phyloP scores from a whole-genome alignment of 495 filamentous ascomycete genomes.

The Neurospora sp. region DNA sequence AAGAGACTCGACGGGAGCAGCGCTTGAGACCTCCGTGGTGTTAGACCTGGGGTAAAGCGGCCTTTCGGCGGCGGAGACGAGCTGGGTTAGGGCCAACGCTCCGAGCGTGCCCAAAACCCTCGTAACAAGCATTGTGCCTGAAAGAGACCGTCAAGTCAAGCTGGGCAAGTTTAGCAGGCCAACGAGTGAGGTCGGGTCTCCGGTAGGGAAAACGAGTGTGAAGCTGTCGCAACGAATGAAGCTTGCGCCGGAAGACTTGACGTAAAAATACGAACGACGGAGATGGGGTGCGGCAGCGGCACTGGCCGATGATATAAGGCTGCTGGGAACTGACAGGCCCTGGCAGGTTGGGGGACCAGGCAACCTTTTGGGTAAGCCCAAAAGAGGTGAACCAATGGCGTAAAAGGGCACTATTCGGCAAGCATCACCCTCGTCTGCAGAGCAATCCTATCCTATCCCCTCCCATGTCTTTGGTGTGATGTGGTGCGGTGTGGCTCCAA shows the following conservation, averaged over 20 bases:
- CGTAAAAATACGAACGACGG: conserved; percentile 2
- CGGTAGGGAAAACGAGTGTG: conserved; percentile 11
- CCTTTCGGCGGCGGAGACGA: conserved; percentile 7
- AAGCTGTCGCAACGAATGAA: conserved; percentile 13
- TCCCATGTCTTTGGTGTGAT: background rate
- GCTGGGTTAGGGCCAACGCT: conserved; percentile 15
- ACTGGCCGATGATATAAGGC: conserved; percentile 22
- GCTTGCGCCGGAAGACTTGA: conserved; percentile 7
- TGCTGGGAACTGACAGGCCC: background rate
- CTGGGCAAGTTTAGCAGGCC: conserved; percentile 1
- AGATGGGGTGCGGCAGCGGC: conserved; percentile 7
- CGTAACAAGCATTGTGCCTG: conserved; percentile 17
- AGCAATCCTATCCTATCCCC: background rate
- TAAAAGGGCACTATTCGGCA: conserved; percentile 5
- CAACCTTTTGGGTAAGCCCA: background rate
- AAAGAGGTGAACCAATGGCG: conserved; percentile 14
- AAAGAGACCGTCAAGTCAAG: conserved; percentile 4
- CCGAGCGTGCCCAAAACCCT: conserved; percentile 17
- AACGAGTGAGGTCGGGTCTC: conserved; percentile 10
- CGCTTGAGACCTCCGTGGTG: background rate
- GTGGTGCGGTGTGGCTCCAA: background rate
- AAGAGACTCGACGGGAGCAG: background rate
- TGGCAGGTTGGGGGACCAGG: background rate
- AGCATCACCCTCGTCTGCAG: conserved; percentile 1
- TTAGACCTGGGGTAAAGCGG: conserved; percentile 8